phyloP scores from a whole-genome alignment of 305 asterid genomes.

The Fraxinus dipetala region DNA sequence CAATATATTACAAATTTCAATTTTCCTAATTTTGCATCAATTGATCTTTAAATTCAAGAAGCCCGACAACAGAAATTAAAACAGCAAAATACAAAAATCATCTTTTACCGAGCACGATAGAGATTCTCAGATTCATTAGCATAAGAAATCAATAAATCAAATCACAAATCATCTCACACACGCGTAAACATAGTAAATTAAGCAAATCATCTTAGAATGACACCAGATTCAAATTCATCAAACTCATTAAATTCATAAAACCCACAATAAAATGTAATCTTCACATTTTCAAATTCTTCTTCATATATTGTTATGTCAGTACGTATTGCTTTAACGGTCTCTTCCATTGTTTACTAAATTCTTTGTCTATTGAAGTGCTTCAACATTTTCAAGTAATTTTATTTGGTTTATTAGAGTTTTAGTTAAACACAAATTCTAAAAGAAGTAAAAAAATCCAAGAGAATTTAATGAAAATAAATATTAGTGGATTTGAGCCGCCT shows the following conservation, averaged over 20 bases:
- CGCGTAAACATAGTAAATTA: background rate
- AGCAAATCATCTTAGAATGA: background rate
- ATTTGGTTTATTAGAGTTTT: too few species aligned
- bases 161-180: slow-evolving; percentile 5
- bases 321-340: background rate
- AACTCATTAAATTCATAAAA: too few species aligned
- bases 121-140: slow-evolving; percentile 15
- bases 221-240: background rate
- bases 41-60: slow-evolving; percentile 16
- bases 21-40: background rate
- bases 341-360: background rate
- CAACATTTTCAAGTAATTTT: background rate
- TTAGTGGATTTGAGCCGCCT: background rate
- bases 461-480: background rate
- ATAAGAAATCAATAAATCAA: slow-evolving; percentile 15
- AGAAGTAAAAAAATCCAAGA: too few species aligned
- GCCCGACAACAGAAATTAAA: background rate
- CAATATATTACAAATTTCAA: background rate
- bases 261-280: background rate
- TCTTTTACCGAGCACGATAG: background rate
- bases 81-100: background rate
- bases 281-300: background rate
- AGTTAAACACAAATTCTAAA: background rate
- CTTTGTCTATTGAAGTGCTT: background rate
- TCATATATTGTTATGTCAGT: background rate